Evolutionary conservation across 495 filamentous ascomycete species (phyloP), one percentile per base, ranked within the genome.

Genomic region (Talaromyces ruber): DNA sequence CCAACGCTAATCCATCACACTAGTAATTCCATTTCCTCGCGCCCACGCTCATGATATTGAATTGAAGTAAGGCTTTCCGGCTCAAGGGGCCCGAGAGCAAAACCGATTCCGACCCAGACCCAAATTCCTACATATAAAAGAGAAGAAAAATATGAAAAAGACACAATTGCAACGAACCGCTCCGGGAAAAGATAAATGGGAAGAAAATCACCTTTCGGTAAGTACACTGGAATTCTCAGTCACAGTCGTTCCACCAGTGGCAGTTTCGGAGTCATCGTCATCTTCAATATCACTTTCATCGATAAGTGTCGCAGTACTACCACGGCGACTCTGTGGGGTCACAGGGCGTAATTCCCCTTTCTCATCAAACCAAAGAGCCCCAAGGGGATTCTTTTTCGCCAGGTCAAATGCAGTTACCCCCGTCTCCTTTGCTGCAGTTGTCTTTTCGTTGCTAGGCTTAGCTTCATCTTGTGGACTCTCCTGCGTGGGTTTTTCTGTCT

Each of bases 341-440:
- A 51, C 28, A 25, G 63, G 60, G 5, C 60, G 61, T 26, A 72
- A 29, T 18, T 66, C 51, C 7, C 67, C 69, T 6, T 66, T 50
- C 5, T 64, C 61, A 34, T 69, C 66, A 58, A 70, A 70, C 71
- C 66, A 70, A n/a, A 64, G 37, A 12, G 52, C 50, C 2, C 63
- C 64, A 24, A 71, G 63, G 2, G 71, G 66, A 18, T 69, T 69
- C 37, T 66, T 68, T 16, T 57, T 52, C 2, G 66, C 69, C 0
- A 73, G 56, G 24, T 71, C 66, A 25, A 70, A 59, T 5, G 71
- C 67, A 0, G 71, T 73, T n/a, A 64, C 37, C 18, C 60, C 60
- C 0, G 51, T 62, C 1, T 60, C 63, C 16, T 68, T 58, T 7
- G 63, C 65, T 7, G 61, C 56, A 12, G 65, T 60, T n/a, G 64